These are phyloP conservation scores for Speleostelium caveatum DNA, from an alignment of 78 protist species.

Conservation along the genomic window DNA sequence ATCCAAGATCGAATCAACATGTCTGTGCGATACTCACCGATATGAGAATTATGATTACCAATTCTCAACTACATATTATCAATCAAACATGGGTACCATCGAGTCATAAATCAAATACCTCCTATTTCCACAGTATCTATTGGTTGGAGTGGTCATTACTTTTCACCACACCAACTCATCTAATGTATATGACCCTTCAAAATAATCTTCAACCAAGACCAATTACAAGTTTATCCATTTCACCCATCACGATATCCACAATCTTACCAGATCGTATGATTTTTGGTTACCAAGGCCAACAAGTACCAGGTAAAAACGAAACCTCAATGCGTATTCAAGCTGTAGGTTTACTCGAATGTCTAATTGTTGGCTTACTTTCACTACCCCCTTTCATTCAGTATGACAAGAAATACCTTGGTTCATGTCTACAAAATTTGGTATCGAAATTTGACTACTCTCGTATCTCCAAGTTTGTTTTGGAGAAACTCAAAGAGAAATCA, in stretches of 20 bases:
- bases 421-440: slow-evolving; percentile 57
- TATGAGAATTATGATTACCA: slow-evolving; percentile 44
- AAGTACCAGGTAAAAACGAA: slow-evolving; percentile 29
- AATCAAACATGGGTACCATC: slow-evolving; percentile 51
- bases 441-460: slow-evolving; percentile 35
- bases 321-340: slow-evolving; percentile 33
- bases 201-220: slow-evolving; percentile 49
- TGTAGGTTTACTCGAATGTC: slow-evolving; percentile 35
- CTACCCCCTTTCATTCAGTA: slow-evolving; percentile 42
- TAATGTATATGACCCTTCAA: slow-evolving; percentile 62
- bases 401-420: slow-evolving; percentile 30
- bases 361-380: slow-evolving; percentile 32
- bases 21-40: slow-evolving; percentile 58
- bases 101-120: not conserved
- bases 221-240: not conserved
- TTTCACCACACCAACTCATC: slow-evolving; percentile 50
- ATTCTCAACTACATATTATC: slow-evolving; percentile 27
- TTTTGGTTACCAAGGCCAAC: slow-evolving; percentile 44
- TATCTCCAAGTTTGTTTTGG: slow-evolving; percentile 8
- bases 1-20: slow-evolving; percentile 8
- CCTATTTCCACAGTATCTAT: slow-evolving; percentile 37
- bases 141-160: slow-evolving; percentile 75
- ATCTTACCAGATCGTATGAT: slow-evolving; percentile 59
- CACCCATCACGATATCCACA: slow-evolving; percentile 40
- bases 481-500: slow-evolving; percentile 32